A percentile compares a stretch with the other conserved stretches of the same genome.
Conservation (phyloP, 2,329 filamentous ascomycete genomes). For the Aureobasidium musti region DNA sequence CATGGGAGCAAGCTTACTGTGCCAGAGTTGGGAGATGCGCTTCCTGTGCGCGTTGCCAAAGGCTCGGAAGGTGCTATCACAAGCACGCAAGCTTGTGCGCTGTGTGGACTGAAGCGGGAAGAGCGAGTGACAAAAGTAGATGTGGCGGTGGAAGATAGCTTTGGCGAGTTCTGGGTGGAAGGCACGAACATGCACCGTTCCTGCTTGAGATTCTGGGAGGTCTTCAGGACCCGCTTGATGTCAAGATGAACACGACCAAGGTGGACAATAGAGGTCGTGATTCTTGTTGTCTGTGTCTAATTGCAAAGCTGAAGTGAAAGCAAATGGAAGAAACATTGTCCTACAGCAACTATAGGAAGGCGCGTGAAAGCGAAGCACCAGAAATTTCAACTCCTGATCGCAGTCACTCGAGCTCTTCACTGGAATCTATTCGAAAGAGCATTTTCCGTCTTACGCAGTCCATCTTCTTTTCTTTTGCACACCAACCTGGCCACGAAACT, state of each 20-base stretch:
- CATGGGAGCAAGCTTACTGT: constrained; percentile 49
- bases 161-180: constrained; percentile 96
- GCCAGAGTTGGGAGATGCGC: constrained; percentile 70
- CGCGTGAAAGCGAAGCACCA: too few species aligned
- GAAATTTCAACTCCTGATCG: too few species aligned
- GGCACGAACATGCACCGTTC: constrained; percentile 54
- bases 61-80: constrained; percentile 66
- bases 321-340: too few species aligned
- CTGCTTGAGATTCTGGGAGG: constrained; percentile 83
- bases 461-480: too few species aligned
- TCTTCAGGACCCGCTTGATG: constrained; percentile 69
- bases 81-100: constrained; percentile 72
- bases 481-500: too few species aligned
- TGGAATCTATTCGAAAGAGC: too few species aligned
- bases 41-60: constrained; percentile 66
- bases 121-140: constrained; percentile 79
- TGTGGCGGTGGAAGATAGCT: constrained; percentile 78
- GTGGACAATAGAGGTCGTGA: too few species aligned
- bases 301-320: background rate
- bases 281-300: too few species aligned
- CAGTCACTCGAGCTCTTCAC: too few species aligned
- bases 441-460: too few species aligned
- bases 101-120: constrained; percentile 86
- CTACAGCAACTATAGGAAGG: too few species aligned
- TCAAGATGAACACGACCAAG: constrained; percentile 58